Evolutionary conservation across 2,329 filamentous ascomycete species (phyloP), one percentile per base, ranked within the genome.

Genomic region (Sarocladium oryzae): DNA sequence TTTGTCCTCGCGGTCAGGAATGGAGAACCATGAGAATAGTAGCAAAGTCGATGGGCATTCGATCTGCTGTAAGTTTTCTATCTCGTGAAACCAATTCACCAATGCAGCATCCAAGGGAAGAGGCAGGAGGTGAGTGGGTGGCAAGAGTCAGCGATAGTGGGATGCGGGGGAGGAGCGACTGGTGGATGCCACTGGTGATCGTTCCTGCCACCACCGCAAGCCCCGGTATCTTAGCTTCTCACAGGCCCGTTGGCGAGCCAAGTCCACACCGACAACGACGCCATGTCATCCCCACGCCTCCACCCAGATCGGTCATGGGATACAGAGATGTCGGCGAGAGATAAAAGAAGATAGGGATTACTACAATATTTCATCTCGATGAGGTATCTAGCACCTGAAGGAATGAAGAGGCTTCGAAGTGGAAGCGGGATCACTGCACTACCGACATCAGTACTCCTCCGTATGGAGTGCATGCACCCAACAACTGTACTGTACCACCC

Each of bases 151-250:
- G 21, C 23, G 40, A 43, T 43, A 43, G 40, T 13, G 40, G 21
- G 40, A 43, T 43, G 40, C 40, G 40, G 40, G 40, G 40, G 23
- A 40, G 37, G 37, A 43, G 23, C 40, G 40, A 43, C 40, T 15
- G 21, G 40, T 43, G 7, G 40, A n/a, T 26, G 40, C 40, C 40
- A 28, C 21, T 16, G 37, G 4, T 43, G 40, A 43, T 43, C 40
- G 40, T 28, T 43, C 40, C 40, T 43, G 40, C 40, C 21, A 28
- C 23, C 40, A 20, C 23, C 21, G 23, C 40, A 4, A 13, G 28
- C 16, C 36, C 7, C 18, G 16, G 18, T 16, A 16, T 16, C 36
- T 40, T 40, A 40, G 36, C 36, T 20, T 16, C 36, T 16, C 40
- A 11, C 20, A 43, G 40, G 11, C 40, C 40, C n/a, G n/a, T n/a